Percentiles rank a stretch among this genome's conserved stretches.
phyloP scores from a whole-genome alignment of 257 asterid species.

The Eustoma russellianum region DNA sequence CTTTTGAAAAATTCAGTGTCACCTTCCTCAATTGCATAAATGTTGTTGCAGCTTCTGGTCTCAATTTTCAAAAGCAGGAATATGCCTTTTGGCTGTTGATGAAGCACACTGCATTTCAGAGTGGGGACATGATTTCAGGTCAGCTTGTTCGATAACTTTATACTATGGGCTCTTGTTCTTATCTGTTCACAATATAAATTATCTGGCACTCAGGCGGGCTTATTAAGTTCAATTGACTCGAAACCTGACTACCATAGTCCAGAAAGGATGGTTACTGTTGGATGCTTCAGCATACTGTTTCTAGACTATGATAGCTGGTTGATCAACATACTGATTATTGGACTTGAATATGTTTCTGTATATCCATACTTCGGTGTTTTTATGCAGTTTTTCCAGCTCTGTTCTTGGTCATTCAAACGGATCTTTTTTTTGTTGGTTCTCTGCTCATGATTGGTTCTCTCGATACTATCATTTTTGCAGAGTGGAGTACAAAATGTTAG shows the following conservation, averaged over 20 bases:
- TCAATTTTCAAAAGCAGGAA: slow-evolving; percentile 54
- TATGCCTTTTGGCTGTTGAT: slow-evolving; percentile 88
- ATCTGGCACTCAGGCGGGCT: too few species aligned
- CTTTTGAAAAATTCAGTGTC: not conserved
- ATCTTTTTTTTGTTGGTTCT: not conserved
- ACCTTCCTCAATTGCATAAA: not conserved
- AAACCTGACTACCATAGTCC: not conserved
- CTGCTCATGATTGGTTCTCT: not conserved
- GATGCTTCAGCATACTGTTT: too few species aligned
- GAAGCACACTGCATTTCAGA: slow-evolving; percentile 99
- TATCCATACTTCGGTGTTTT: not conserved
- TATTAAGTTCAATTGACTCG: too few species aligned
- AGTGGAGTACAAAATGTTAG: slow-evolving; percentile 80
- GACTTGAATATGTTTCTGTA: not conserved
- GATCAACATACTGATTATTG: too few species aligned
- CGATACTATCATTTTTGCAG: slow-evolving; percentile 26
- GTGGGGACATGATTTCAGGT: slow-evolving; percentile 98
- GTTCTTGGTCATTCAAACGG: not conserved
- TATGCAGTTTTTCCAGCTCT: not conserved
- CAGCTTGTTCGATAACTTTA: not conserved
- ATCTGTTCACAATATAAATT: too few species aligned
- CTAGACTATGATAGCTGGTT: too few species aligned
- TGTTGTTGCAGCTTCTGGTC: slow-evolving; percentile 80
- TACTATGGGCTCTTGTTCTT: not conserved
- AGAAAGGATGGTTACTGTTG: too few species aligned